Evolutionary conservation across 306 rosid species (phyloP).

Genomic region (Carpinus viminea): DNA sequence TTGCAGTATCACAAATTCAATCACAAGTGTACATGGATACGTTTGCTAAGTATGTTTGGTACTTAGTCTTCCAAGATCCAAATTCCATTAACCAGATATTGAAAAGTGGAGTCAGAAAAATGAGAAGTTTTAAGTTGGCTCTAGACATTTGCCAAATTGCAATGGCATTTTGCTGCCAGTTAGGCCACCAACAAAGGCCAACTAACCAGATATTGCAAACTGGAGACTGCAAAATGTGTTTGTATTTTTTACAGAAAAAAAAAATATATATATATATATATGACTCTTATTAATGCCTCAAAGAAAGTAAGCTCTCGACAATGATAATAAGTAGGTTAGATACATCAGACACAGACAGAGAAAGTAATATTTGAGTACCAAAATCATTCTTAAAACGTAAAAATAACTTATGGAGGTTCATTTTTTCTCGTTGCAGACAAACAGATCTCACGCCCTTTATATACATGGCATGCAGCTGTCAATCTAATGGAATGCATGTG

Average conservation of each 20-base stretch:
- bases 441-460: neutral
- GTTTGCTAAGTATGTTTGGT: neutral
- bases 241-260: no score
- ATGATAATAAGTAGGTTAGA: neutral
- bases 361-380: neutral
- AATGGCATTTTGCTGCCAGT: neutral
- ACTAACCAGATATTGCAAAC: neutral
- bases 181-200: neutral
- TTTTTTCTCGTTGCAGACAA: neutral
- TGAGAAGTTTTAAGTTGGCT: neutral
- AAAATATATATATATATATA: no score
- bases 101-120: neutral
- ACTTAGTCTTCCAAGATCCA: constrained; percentile 1
- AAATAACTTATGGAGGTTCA: neutral
- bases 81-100: neutral
- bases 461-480: neutral
- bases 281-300: neutral
- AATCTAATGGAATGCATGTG: neutral
- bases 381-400: neutral
- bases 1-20: neutral
- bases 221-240: neutral
- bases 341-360: neutral
- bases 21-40: neutral
- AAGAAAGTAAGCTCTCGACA: neutral
- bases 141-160: neutral